A percentile compares a stretch with the other conserved stretches of the same genome.
Conservation (phyloP, 208 protist species). For the Porcisia deanei region DNA sequence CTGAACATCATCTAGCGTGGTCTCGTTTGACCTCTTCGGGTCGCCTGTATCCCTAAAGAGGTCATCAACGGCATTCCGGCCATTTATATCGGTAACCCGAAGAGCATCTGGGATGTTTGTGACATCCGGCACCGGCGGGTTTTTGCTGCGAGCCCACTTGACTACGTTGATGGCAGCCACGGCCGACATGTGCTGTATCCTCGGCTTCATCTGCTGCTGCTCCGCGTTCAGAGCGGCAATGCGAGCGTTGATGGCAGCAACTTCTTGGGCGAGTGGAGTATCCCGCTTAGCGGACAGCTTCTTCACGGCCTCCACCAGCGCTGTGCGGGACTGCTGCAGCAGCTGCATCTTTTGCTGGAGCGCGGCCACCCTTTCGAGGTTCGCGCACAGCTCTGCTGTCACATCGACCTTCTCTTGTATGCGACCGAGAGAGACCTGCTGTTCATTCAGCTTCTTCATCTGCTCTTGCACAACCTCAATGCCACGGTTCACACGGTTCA, state of each 20-base stretch:
- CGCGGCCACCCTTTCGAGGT: constrained; percentile 57
- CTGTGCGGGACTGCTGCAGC: constrained; percentile 49
- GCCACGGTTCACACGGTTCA: constrained; percentile 49
- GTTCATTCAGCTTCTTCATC: constrained; percentile 55
- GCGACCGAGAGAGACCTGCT: constrained; percentile 47
- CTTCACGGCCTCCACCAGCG: constrained; percentile 35
- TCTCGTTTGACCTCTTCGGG: constrained; percentile 12
- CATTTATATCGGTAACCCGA: not conserved
- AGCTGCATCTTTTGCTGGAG: constrained; percentile 59
- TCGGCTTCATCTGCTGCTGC: constrained; percentile 58
- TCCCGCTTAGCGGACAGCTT: constrained; percentile 23
- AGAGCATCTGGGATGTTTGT: constrained; percentile 2
- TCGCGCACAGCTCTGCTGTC: constrained; percentile 45
- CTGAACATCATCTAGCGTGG: constrained; percentile 43
- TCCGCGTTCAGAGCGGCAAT: constrained; percentile 48
- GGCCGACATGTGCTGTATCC: constrained; percentile 66
- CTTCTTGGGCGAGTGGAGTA: constrained; percentile 51
- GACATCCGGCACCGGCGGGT: constrained; percentile 59
- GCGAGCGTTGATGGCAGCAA: constrained; percentile 58
- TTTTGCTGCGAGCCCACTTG: constrained; percentile 80
- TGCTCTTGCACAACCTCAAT: constrained; percentile 53
- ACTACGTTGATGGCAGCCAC: constrained; percentile 67
- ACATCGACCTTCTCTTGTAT: constrained; percentile 68
- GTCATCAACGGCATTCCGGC: constrained; percentile 41
- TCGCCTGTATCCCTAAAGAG: constrained; percentile 41